phyloP scores from a whole-genome alignment of 1,284 basidiomycete species.

The Cutaneotrichosporon arboriforme region DNA sequence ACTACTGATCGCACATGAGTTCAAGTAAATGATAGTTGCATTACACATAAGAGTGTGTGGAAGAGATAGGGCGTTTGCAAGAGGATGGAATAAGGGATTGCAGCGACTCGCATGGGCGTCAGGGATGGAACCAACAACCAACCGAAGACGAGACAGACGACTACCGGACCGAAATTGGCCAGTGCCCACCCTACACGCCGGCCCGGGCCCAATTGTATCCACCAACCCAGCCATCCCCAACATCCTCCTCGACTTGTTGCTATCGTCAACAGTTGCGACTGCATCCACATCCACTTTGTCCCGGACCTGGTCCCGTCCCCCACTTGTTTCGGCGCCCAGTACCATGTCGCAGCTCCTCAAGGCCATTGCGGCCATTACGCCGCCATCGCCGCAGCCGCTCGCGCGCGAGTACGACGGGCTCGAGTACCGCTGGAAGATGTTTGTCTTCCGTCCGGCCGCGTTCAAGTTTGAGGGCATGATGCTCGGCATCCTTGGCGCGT shows the following conservation, averaged over 20 bases:
- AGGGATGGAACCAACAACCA: too few relatives aligned
- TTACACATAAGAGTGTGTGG: too few relatives aligned
- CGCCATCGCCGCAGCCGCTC: conserved; percentile 32
- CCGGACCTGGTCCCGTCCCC: background rate
- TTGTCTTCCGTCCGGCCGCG: conserved; percentile 73
- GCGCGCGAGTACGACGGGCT: conserved; percentile 56
- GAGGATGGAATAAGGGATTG: too few relatives aligned
- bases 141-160: too few relatives aligned
- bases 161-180: too few relatives aligned
- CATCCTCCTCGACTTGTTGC: background rate
- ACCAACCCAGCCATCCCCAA: background rate
- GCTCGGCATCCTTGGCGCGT: conserved; percentile 52
- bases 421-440: conserved; percentile 64
- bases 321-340: background rate
- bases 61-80: too few relatives aligned
- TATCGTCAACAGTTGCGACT: background rate
- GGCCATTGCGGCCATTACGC: conserved; percentile 52
- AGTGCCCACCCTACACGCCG: too few relatives aligned
- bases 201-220: background rate
- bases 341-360: conserved; percentile 47
- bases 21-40: too few relatives aligned
- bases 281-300: background rate
- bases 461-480: conserved; percentile 64
- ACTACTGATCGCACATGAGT: too few relatives aligned
- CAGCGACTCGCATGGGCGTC: too few relatives aligned